A percentile compares a stretch with the other conserved stretches of the same genome.
These are phyloP conservation scores for Prunus campanulata DNA, from an alignment of 306 rosid genomes.

Conservation along the genomic window DNA sequence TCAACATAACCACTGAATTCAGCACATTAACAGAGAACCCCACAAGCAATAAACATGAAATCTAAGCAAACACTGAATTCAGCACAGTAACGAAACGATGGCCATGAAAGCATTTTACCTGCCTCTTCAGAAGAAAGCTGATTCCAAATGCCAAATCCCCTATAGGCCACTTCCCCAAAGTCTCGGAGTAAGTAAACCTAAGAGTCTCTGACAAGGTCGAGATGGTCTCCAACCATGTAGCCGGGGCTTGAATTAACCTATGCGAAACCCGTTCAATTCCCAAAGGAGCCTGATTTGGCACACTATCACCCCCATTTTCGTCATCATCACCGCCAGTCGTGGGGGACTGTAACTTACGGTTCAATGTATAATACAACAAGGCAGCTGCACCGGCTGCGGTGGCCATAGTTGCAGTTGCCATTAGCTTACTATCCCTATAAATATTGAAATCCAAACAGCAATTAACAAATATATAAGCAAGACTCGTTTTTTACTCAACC, in stretches of 20 bases:
- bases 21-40: neutral
- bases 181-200: slow-evolving; percentile 92
- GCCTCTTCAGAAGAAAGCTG: slow-evolving; percentile 83
- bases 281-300: slow-evolving; percentile 34
- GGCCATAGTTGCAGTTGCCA: slow-evolving; percentile 99
- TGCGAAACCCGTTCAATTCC: slow-evolving; percentile 66
- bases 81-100: neutral
- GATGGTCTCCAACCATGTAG: slow-evolving; percentile 90
- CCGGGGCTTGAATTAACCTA: slow-evolving; percentile 87
- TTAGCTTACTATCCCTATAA: slow-evolving; percentile 46
- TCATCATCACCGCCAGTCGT: slow-evolving; percentile 39
- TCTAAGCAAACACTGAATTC: neutral
- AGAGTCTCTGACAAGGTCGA: slow-evolving; percentile 88
- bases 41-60: neutral
- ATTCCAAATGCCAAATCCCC: slow-evolving; percentile 98
- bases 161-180: slow-evolving; percentile 96
- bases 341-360: slow-evolving; percentile 52
- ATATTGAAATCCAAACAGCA: neutral
- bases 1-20: neutral
- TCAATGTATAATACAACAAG: slow-evolving; percentile 77
- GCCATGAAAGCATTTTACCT: slow-evolving; percentile 38
- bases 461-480: slow-evolving; percentile 3
- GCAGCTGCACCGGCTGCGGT: slow-evolving; percentile 99
- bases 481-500: neutral
- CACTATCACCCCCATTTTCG: slow-evolving; percentile 28